Percentiles rank a stretch among this genome's conserved stretches.
Conservation (phyloP, 75 land plant genomes). For the Ceratopteris richardii region DNA sequence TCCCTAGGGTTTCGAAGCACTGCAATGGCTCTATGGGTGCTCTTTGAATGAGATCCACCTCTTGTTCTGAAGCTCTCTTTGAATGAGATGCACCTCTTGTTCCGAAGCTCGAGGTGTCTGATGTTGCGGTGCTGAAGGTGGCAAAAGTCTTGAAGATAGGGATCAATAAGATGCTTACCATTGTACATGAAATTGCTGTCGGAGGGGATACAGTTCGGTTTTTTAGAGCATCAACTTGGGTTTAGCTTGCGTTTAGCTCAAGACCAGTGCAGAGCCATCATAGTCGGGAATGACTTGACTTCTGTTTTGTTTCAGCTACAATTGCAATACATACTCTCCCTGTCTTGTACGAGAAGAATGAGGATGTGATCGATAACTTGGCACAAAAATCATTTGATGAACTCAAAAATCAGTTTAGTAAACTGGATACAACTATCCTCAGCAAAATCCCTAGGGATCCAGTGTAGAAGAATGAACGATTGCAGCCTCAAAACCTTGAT, state of each 20-base stretch:
- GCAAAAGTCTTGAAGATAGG: conserved; percentile 41
- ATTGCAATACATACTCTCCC: conserved; percentile 36
- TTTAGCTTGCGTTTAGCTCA: no score
- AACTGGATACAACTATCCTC: conserved; percentile 38
- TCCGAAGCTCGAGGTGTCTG: conserved; percentile 46
- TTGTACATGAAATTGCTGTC: conserved; percentile 44
- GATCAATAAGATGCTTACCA: conserved; percentile 40
- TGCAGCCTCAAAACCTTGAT: no score
- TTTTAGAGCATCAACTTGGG: conserved; percentile 25
- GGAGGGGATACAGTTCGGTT: conserved; percentile 62
- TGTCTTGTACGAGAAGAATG: conserved; percentile 54
- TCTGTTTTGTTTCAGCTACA: no score
- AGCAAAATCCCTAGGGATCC: conserved; percentile 54
- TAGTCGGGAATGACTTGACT: no score
- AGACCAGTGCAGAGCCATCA: no score
- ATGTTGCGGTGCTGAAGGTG: conserved; percentile 33
- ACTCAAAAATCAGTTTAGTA: conserved; percentile 40
- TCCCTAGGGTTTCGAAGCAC: conserved; percentile 34
- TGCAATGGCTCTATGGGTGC: conserved; percentile 32
- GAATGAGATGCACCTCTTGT: conserved; percentile 47
- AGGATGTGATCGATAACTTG: conserved; percentile 40
- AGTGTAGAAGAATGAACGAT: no score
- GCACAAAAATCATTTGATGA: conserved; percentile 26
- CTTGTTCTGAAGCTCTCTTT: no score
- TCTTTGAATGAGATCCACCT: conserved; percentile 46